phyloP scores from a whole-genome alignment of 2,329 filamentous ascomycete species.

The Diaporthe australafricana region DNA sequence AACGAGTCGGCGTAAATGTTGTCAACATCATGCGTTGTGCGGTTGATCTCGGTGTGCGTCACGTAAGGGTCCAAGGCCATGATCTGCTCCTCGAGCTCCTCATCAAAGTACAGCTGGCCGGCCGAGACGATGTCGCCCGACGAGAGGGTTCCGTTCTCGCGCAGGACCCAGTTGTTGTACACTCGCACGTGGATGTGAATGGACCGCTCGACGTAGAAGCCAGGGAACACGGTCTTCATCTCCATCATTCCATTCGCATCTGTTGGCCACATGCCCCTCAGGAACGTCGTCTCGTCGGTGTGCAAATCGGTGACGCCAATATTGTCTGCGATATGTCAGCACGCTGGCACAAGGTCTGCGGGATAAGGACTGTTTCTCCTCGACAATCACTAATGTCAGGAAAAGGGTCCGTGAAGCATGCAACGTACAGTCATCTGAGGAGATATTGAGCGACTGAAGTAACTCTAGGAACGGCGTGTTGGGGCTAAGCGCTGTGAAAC shows the following conservation, averaged over 20 bases:
- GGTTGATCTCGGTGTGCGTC: conserved; percentile 30
- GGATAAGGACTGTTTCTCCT: too few species aligned
- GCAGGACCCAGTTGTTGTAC: conserved; percentile 24
- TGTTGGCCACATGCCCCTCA: conserved; percentile 32
- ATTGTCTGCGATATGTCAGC: not conserved
- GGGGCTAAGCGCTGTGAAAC: conserved; percentile 24
- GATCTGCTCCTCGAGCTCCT: conserved; percentile 18
- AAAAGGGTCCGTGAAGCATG: not conserved
- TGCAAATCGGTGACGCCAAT: conserved; percentile 30
- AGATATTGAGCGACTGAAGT: conserved; percentile 20
- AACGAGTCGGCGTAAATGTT: conserved; percentile 10
- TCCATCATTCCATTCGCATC: conserved; percentile 28
- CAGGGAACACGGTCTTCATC: conserved; percentile 29
- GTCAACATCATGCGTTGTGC: conserved; percentile 25
- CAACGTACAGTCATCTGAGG: not conserved
- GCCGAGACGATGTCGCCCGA: conserved; percentile 23
- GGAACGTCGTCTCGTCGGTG: conserved; percentile 30
- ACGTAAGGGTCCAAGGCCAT: conserved; percentile 27
- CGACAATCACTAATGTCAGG: not conserved
- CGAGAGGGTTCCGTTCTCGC: conserved; percentile 22
- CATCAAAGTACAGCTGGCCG: conserved; percentile 28
- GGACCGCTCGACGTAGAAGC: conserved; percentile 25
- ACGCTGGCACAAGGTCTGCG: not conserved
- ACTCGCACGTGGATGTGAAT: conserved; percentile 27
- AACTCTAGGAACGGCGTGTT: conserved; percentile 20